Base-by-base conservation (phyloP, 345 rosid genomes). In the Brassica cretica region DNA sequence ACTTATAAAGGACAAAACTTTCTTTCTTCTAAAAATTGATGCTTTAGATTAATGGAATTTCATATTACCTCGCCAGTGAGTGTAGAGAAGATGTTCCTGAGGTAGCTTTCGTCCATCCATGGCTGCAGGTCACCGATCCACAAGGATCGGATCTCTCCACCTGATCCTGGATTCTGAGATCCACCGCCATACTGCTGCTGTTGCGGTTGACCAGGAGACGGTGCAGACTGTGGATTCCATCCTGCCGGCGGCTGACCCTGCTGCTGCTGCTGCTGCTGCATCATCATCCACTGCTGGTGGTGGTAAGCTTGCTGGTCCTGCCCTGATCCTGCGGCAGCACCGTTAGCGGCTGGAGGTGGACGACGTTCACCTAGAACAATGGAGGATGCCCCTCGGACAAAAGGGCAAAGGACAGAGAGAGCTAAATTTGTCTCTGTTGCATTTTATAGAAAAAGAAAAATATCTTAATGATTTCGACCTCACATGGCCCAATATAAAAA, bases 131-230 rank as follows among this genome's bases (percentile, higher is more conserved):
- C 59, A 15, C 59, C 59, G 59, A 53, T 53, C 59, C 59, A 53
- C 59, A 53, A 53, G 59, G 59, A 53, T 6, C 7, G 6, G 59
- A 53, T 53, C 59, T 53, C 59, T 6, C 59, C 59, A 6, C 21
- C 59, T 53, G 59, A 53, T 53, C 59, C 59, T 53, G 59, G 59
- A 53, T 53, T 53, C 59, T 53, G 59, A 53, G 59, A 53, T 53
- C 59, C 59, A 3, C 21, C 21, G 15, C 59, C 59, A 3, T 53
- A 53, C 25, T 24, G 25, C 25, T 24, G 25, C 9, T 53, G 15
- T 14, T n/a, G n/a, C n/a, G n/a, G 58, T 51, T 53, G 59, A 5
- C 59, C 59, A 2, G 21, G 59, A 53, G 59, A 53, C 18, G 59
- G 59, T 4, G 59, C 21, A 1, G 59, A 53, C 21, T 53, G 59